phyloP scores from a whole-genome alignment of 1,284 basidiomycete species.

The Thecaphora frezii region DNA sequence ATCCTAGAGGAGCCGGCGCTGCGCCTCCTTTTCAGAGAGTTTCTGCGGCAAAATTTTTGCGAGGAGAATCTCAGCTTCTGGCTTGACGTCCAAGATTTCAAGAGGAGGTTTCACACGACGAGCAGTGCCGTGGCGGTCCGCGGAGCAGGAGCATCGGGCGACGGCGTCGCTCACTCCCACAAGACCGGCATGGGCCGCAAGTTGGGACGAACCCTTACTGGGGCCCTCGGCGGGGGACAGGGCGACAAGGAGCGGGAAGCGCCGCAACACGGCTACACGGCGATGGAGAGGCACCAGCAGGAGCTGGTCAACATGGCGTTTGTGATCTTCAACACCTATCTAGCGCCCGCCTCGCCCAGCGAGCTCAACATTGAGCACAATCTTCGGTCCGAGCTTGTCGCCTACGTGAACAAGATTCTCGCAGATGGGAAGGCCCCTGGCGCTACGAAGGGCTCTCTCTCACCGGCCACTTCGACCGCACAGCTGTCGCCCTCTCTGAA shows the following conservation, averaged over 20 bases:
- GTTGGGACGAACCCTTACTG: slow-evolving; percentile 66
- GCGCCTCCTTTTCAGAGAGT: slow-evolving; percentile 87
- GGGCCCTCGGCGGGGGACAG: slow-evolving; percentile 53
- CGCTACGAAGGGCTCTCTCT: slow-evolving; percentile 7
- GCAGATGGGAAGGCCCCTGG: slow-evolving; percentile 32
- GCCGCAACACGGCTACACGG: slow-evolving; percentile 32
- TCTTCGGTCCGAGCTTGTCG: slow-evolving; percentile 86
- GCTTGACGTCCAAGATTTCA: slow-evolving; percentile 96
- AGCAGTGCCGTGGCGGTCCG: slow-evolving; percentile 78
- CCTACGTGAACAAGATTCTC: slow-evolving; percentile 73
- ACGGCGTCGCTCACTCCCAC: slow-evolving; percentile 9
- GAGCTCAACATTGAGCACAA: slow-evolving; percentile 98
- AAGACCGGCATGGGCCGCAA: slow-evolving; percentile 59
- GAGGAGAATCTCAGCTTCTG: slow-evolving; percentile 98
- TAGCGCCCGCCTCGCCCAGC: slow-evolving; percentile 89
- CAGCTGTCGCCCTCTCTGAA: slow-evolving; percentile 2
- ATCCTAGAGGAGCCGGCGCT: slow-evolving; percentile 91
- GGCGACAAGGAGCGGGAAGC: slow-evolving; percentile 18
- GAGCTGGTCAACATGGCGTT: slow-evolving; percentile 90
- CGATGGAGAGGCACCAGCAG: slow-evolving; percentile 97
- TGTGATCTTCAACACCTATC: slow-evolving; percentile 89
- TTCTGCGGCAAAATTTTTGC: slow-evolving; percentile 89
- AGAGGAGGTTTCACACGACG: slow-evolving; percentile 90
- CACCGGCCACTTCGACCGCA: slow-evolving; percentile 20
- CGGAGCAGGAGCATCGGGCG: slow-evolving; percentile 1